Percentiles rank a stretch among this genome's conserved stretches.
These are phyloP conservation scores for Parathielavia hyrcaniae DNA, from an alignment of 495 filamentous ascomycete genomes.

Conservation along the genomic window DNA sequence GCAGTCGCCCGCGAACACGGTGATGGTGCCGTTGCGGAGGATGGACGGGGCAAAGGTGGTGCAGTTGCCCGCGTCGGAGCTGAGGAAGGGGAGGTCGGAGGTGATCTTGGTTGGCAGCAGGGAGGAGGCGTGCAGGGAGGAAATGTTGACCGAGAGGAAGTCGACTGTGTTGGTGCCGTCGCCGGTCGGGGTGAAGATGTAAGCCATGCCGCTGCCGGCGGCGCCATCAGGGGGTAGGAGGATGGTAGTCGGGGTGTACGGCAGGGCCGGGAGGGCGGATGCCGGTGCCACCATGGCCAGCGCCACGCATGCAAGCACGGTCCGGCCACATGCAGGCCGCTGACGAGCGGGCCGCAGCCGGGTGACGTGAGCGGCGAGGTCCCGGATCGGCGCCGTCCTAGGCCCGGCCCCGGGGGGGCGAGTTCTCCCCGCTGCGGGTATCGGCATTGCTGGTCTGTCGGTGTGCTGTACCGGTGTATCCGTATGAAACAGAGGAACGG, in stretches of 20 bases:
- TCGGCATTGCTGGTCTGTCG: conserved; percentile 9
- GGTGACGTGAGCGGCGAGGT: not conserved
- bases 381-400: not conserved
- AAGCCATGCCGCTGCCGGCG: conserved; percentile 33
- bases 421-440: not conserved
- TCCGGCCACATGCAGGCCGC: not conserved
- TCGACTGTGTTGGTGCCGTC: conserved; percentile 31
- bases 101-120: conserved; percentile 53
- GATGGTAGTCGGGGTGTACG: conserved; percentile 70
- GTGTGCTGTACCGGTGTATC: too few relatives aligned
- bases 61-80: conserved; percentile 26
- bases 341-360: not conserved
- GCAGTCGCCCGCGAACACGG: conserved; percentile 66
- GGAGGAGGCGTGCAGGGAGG: conserved; percentile 46
- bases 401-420: not conserved
- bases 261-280: conserved; percentile 38
- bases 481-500: not conserved
- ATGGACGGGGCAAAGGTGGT: conserved; percentile 56
- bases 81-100: conserved; percentile 59
- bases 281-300: not conserved
- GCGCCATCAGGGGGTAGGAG: conserved; percentile 43
- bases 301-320: not conserved
- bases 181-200: conserved; percentile 53
- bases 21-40: conserved; percentile 58
- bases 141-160: conserved; percentile 61